Evolutionary conservation across 495 filamentous ascomycete genomes (phyloP).

Genomic region (Cercophora samala): DNA sequence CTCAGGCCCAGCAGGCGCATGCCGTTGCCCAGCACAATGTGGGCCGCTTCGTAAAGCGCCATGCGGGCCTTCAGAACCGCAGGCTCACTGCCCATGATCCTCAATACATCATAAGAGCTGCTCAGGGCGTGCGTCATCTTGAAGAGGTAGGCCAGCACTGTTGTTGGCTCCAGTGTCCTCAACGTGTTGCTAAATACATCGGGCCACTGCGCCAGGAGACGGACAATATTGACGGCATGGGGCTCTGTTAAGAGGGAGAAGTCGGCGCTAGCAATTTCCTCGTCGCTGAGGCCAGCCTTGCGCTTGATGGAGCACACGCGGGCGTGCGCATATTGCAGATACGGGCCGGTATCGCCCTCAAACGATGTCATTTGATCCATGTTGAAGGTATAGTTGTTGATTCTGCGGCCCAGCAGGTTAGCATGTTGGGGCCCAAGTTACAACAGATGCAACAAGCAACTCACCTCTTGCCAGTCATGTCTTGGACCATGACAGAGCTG

Average conservation of each 20-base stretch:
- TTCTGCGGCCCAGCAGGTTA: slow-evolving; percentile 34
- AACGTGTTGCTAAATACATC: slow-evolving; percentile 62
- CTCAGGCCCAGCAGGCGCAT: slow-evolving; percentile 78
- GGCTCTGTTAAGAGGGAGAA: slow-evolving; percentile 55
- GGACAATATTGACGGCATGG: slow-evolving; percentile 59
- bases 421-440: not conserved
- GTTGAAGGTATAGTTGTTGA: slow-evolving; percentile 63
- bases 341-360: slow-evolving; percentile 67
- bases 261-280: slow-evolving; percentile 56
- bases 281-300: slow-evolving; percentile 47
- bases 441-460: slow-evolving; percentile 8
- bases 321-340: slow-evolving; percentile 67
- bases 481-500: slow-evolving; percentile 62
- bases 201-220: slow-evolving; percentile 61
- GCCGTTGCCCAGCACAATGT: slow-evolving; percentile 75
- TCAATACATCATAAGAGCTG: slow-evolving; percentile 77
- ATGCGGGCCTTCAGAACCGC: slow-evolving; percentile 73
- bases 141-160: slow-evolving; percentile 78
- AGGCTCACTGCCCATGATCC: slow-evolving; percentile 69
- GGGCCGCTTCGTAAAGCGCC: slow-evolving; percentile 76
- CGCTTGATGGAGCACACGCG: slow-evolving; percentile 61
- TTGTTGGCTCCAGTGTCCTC: slow-evolving; percentile 62
- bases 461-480: slow-evolving; percentile 62
- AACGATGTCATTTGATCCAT: slow-evolving; percentile 65
- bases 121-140: slow-evolving; percentile 82